Evolutionary conservation across 805 yeast species (phyloP), one percentile per base, ranked within the genome.

Genomic region (Candida tammaniensis): DNA sequence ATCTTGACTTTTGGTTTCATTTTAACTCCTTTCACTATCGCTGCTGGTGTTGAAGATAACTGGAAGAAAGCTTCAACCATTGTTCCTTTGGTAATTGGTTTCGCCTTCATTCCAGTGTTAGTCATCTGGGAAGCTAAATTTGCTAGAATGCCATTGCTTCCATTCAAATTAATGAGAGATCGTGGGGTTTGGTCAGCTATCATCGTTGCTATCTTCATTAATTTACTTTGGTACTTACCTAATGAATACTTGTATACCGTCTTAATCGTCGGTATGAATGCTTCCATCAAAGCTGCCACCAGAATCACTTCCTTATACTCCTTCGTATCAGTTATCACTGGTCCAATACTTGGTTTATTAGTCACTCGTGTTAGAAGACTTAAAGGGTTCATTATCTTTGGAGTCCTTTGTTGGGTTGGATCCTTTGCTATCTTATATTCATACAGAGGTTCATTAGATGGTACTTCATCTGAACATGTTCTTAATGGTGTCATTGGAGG

Each of bases 181-280:
- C 74, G 87, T 46, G 85, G 83, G 42, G 80, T 83, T 20, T 80
- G 86, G 82, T 63, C 86, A 10, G 83, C 89, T n/a, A 49, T 81
- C 38, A 49, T 66, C 19, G 69, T 82, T 42, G 81, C 76, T 3
- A 56, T 80, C 38, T 57, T 82, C 42, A 64, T 80, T 39, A 74
- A 80, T 58, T 71, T 79, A 50, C 64, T 79, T 35, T 81, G 74
- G 72, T 72, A 77, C 55, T 74, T 82, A 81, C 86, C 82, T 33
- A 76, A 78, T 40, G 84, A 78, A 47, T 84, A 71, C 55, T 54
- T 84, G 55, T 82, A 78, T 57, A 71, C 88, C 0, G 81, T 82
- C 15, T 61, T 84, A 40, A 48, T 76, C 29, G 85, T 82, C 19
- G 81, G 82, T 3, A 73, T 82, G 51, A 61, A 75, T 48, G 79